phyloP scores from a whole-genome alignment of 129 eudicot genomes.

The Helichrysum umbraculigerum region DNA sequence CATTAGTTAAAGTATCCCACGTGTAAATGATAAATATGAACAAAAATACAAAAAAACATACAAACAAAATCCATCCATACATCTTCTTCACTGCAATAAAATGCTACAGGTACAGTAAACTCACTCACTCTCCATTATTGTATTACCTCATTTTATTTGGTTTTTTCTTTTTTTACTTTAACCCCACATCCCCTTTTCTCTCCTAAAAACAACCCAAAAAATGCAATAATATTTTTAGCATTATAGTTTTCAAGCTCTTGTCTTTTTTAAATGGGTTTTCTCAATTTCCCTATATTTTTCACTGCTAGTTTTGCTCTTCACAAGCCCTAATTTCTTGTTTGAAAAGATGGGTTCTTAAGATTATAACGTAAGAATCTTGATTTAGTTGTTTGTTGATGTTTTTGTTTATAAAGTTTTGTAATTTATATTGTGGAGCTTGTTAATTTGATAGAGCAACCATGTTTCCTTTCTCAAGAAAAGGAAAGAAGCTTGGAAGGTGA shows the following conservation, averaged over 20 bases:
- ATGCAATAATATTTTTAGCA: neutral
- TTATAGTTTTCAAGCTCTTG: conserved; percentile 7
- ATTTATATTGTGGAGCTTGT: conserved; percentile 6
- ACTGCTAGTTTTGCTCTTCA: conserved; percentile 7
- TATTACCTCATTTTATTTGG: conserved; percentile 8
- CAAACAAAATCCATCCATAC: conserved; percentile 20
- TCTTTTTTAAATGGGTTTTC: neutral
- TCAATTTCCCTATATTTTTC: conserved; percentile 9
- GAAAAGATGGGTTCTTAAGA: neutral
- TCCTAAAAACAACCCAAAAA: neutral
- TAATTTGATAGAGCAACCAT: conserved; percentile 31
- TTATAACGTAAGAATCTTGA: neutral
- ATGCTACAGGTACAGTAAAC: conserved; percentile 37
- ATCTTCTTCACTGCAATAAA: conserved; percentile 34
- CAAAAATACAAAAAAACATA: neutral
- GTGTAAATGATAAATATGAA: conserved; percentile 20
- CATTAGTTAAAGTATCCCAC: conserved; percentile 4
- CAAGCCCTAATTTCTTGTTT: conserved; percentile 19
- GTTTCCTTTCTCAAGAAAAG: conserved; percentile 83
- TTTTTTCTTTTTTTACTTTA: neutral
- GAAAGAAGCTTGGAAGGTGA: conserved; percentile 95
- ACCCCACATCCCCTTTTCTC: neutral
- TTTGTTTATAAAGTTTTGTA: conserved; percentile 17
- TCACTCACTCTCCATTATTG: conserved; percentile 34
- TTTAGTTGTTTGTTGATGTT: neutral